Percentiles rank a stretch among this genome's conserved stretches.
phyloP scores from a whole-genome alignment of 2,329 filamentous ascomycete genomes.

The Pestalotiopsis fici region DNA sequence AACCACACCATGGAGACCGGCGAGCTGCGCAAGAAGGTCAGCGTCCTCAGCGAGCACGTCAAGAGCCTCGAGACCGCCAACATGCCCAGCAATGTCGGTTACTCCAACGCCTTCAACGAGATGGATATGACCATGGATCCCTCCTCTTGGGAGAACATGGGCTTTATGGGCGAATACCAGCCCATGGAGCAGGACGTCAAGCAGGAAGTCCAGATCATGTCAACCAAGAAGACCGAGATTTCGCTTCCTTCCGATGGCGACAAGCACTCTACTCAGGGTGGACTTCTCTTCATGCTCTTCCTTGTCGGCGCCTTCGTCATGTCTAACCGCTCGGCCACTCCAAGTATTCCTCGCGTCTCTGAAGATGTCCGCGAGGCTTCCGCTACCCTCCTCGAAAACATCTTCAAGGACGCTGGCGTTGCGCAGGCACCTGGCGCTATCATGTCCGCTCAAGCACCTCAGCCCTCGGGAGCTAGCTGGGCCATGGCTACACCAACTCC shows the following conservation, averaged over 20 bases:
- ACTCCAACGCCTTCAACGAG: slow-evolving; percentile 72
- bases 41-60: slow-evolving; percentile 73
- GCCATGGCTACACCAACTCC: slow-evolving; percentile 37
- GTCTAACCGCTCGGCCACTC: slow-evolving; percentile 70
- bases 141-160: slow-evolving; percentile 76
- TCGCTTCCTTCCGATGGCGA: slow-evolving; percentile 51
- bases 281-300: slow-evolving; percentile 91
- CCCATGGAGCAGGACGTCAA: slow-evolving; percentile 63
- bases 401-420: slow-evolving; percentile 79
- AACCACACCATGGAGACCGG: slow-evolving; percentile 87
- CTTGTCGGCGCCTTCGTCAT: slow-evolving; percentile 95
- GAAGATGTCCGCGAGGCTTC: slow-evolving; percentile 81
- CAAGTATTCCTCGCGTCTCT: slow-evolving; percentile 74
- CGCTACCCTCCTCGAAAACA: slow-evolving; percentile 74
- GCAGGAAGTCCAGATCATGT: slow-evolving; percentile 56
- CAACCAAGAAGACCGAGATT: slow-evolving; percentile 55
- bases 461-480: slow-evolving; percentile 54
- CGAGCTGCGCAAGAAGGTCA: slow-evolving; percentile 90
- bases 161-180: slow-evolving; percentile 71
- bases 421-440: slow-evolving; percentile 39
- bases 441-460: slow-evolving; percentile 49
- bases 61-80: slow-evolving; percentile 69
- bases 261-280: slow-evolving; percentile 73
- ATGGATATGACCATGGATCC: slow-evolving; percentile 85
- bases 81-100: slow-evolving; percentile 60